Evolutionary conservation across 345 rosid species (phyloP).

Genomic region (Populus tremula): DNA sequence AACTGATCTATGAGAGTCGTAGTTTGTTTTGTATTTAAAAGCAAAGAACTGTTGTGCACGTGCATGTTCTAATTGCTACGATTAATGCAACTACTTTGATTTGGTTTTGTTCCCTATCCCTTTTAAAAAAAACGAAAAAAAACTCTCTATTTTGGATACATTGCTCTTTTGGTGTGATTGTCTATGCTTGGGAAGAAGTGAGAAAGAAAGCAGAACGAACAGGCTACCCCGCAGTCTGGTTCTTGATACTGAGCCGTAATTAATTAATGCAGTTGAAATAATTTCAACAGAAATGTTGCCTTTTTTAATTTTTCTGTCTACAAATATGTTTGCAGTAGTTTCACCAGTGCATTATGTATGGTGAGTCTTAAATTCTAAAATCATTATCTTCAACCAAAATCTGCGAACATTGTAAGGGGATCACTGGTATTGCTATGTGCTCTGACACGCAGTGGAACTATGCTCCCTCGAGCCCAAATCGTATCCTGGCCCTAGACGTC

Average conservation of each 20-base stretch:
- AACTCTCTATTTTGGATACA: background rate
- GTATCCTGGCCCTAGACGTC: background rate
- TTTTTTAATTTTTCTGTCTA: background rate
- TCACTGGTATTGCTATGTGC: background rate
- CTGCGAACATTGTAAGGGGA: background rate
- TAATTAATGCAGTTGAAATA: background rate
- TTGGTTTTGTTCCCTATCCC: background rate
- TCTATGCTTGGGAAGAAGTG: background rate
- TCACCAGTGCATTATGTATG: background rate
- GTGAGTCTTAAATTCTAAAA: background rate
- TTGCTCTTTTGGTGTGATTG: background rate
- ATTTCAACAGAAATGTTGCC: background rate
- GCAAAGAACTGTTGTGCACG: conserved; percentile 1
- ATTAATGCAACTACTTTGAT: background rate
- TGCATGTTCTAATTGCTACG: background rate
- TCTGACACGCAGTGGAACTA: too few relatives aligned
- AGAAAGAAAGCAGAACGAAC: too few relatives aligned
- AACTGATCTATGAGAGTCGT: background rate
- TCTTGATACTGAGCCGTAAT: background rate
- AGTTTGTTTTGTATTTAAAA: background rate
- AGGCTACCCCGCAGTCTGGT: background rate
- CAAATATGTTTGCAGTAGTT: background rate
- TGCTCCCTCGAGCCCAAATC: background rate
- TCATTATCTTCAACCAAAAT: background rate
- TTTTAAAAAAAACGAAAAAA: background rate